Base-by-base conservation (phyloP, 2,329 filamentous ascomycete species). In the Nigrospora sphaerica region DNA sequence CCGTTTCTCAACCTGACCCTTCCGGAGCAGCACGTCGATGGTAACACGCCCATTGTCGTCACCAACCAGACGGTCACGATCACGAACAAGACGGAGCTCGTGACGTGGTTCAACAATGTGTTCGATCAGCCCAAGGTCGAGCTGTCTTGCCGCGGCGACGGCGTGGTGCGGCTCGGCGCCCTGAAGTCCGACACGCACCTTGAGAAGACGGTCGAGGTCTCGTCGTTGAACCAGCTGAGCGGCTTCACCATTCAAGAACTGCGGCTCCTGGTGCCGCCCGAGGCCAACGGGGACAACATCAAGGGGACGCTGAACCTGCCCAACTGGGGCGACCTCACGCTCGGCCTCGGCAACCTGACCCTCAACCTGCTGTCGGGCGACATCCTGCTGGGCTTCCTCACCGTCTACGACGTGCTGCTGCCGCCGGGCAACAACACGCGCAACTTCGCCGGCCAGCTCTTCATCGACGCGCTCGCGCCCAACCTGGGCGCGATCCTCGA, bases 261-360 rank as follows among this genome's bases (percentile, higher is more conserved):
- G 17, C 50, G 62, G 2, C 58, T 75, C 6, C 46, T 70, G 12
- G 50, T 70, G 3, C 65, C 69, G 1, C 54, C 67, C 1, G 49
- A 54, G 19, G 55, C 57, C 0, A 62, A 70, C 14, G 69, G 68
- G 12, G 62, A 61, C 42, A 74, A 74, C 50, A 54, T 75, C 45
- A 61, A 60, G 23, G 72, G 71, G 2, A 57, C 59, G 2, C 57
- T 74, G 10, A 69, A 62, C 38, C 53, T 77, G 14, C 73, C 73
- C 2, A 76, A 76, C 51, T 57, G 61, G 32, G 70, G 71, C 3
- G 56, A 64, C 1, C 58, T 76, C 2, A 64, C 64, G 1, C 66
- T 75, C 6, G 67, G 64, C 1, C 59, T 73, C 4, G 72, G 73
- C 12, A 69, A 75, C 52, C 42, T 75, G n/a, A 69, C 68, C 0